phyloP scores from a whole-genome alignment of 306 rosid genomes.

The Ormosia emarginata region DNA sequence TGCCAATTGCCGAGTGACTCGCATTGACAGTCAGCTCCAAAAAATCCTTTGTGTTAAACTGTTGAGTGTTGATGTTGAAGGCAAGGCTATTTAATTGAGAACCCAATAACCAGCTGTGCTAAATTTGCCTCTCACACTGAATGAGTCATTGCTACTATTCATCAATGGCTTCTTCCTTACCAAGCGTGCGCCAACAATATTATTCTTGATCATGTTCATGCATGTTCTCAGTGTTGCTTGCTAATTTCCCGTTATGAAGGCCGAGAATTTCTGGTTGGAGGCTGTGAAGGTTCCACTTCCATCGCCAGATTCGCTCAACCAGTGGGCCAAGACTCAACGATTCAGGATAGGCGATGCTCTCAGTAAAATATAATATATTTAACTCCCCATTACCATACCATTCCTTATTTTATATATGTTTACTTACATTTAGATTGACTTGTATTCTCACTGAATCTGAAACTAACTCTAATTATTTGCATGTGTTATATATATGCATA shows the following conservation, averaged over 20 bases:
- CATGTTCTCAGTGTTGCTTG: neutral
- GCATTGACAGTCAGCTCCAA: neutral
- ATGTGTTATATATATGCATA: neutral
- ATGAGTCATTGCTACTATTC: neutral
- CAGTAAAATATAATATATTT: neutral
- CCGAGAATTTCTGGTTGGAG: conserved; percentile 31
- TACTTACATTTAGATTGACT: neutral
- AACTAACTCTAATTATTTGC: neutral
- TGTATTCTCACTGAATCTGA: no score
- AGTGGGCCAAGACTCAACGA: conserved; percentile 26
- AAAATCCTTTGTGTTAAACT: neutral
- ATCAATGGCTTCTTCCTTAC: conserved; percentile 28
- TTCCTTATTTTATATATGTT: neutral
- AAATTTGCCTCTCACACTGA: neutral
- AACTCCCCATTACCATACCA: neutral
- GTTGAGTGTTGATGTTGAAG: neutral
- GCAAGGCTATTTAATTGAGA: neutral
- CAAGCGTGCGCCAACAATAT: neutral
- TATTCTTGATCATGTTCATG: neutral
- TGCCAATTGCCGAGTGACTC: conserved; percentile 9
- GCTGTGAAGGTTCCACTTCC: conserved; percentile 4
- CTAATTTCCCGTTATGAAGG: conserved; percentile 2
- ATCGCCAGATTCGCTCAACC: conserved; percentile 5
- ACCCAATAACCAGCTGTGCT: neutral
- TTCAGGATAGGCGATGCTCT: conserved; percentile 39